Percentiles rank a stretch among this genome's conserved stretches.
phyloP scores from a whole-genome alignment of 257 asterid species.

The Gardenia jasminoides region DNA sequence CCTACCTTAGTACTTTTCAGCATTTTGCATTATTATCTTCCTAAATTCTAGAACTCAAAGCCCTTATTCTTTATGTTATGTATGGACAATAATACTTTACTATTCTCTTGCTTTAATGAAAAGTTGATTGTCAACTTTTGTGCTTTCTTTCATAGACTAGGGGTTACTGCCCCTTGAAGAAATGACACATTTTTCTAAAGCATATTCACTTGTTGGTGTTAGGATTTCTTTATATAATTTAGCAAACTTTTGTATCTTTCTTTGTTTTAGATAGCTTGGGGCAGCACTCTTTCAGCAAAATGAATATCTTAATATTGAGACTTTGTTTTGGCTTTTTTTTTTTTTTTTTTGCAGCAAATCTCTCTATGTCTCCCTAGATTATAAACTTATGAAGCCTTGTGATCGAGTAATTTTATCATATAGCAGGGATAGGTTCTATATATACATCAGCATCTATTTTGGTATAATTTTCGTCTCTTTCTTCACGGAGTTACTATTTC shows the following conservation, averaged over 20 bases:
- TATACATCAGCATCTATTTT: not conserved
- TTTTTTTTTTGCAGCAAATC: constrained; percentile 16
- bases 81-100: constrained; percentile 7
- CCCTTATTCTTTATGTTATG: constrained; percentile 12
- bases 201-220: constrained; percentile 27
- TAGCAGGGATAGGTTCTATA: not conserved
- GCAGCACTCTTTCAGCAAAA: constrained; percentile 12
- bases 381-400: constrained; percentile 14
- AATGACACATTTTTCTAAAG: constrained; percentile 30
- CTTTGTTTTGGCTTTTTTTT: constrained; percentile 18
- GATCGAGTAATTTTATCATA: not conserved
- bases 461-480: not conserved
- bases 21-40: not conserved
- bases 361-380: not conserved
- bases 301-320: not conserved
- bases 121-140: not conserved
- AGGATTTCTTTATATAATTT: constrained; percentile 8
- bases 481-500: not conserved
- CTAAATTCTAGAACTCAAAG: constrained; percentile 12
- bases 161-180: constrained; percentile 23
- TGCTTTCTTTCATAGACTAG: constrained; percentile 14
- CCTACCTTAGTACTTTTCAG: constrained; percentile 6
- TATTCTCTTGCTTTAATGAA: not conserved
- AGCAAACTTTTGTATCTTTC: constrained; percentile 23
- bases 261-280: constrained; percentile 6